A percentile compares a stretch with the other conserved stretches of the same genome.
Evolutionary conservation across 805 yeast species (phyloP).

Genomic region (Myxozyma udenii): DNA sequence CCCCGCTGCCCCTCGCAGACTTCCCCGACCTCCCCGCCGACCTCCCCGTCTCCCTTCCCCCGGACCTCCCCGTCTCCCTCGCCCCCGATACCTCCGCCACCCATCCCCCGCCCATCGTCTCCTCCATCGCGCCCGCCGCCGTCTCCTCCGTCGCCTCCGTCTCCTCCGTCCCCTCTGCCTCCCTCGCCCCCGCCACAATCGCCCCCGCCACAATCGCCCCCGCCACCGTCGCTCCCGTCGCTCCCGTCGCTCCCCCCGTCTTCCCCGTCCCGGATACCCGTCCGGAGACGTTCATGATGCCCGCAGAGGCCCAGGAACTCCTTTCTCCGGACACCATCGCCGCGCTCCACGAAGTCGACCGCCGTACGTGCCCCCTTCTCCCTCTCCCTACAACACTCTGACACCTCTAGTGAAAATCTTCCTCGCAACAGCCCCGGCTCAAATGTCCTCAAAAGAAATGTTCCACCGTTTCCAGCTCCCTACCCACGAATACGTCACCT

Average conservation of each 20-base stretch:
- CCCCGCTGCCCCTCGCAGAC: background rate
- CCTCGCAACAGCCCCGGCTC: conserved; percentile 89
- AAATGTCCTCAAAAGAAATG: conserved; percentile 85
- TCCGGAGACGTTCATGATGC: conserved; percentile 31
- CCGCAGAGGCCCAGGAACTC: conserved; percentile 29
- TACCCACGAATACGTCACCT: conserved; percentile 88
- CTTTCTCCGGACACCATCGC: conserved; percentile 23
- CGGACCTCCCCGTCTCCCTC: background rate
- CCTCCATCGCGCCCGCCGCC: background rate
- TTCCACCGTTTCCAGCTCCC: conserved; percentile 81
- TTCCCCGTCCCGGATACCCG: conserved; percentile 19
- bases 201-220: conserved; percentile 4
- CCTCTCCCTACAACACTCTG: background rate
- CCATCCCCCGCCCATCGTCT: background rate
- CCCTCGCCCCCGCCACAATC: background rate
- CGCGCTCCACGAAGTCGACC: conserved; percentile 26
- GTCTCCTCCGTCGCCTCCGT: background rate
- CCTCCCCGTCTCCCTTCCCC: background rate
- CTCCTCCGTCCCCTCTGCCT: background rate
- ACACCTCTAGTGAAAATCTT: conserved; percentile 59
- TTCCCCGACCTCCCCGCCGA: background rate
- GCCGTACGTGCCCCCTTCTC: conserved; percentile 5
- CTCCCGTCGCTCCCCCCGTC: conserved; percentile 6
- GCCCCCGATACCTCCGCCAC: background rate
- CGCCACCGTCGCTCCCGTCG: background rate